Conservation (phyloP, 768 basidiomycete genomes). For the Suillus discolor region DNA sequence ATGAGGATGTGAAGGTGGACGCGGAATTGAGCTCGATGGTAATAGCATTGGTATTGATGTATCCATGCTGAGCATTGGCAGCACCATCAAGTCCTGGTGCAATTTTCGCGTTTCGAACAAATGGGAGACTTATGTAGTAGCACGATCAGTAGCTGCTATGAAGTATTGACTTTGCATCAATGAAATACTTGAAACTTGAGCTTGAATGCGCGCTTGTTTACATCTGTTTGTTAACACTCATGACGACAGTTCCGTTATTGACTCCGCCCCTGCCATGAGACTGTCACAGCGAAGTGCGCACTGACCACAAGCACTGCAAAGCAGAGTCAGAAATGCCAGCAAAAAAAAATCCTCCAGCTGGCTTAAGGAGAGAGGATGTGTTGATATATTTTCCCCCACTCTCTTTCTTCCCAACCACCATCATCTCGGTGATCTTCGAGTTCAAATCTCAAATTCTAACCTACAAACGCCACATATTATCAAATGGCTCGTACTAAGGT, state of each 20-base stretch:
- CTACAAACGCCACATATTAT: conserved; percentile 10
- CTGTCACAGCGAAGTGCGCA: conserved; percentile 10
- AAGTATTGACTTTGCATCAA: neutral
- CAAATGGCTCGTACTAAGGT: conserved; percentile 75
- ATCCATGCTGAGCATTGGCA: conserved; percentile 17
- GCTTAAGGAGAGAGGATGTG: conserved; percentile 19
- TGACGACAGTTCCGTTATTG: conserved; percentile 18
- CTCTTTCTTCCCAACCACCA: conserved; percentile 23
- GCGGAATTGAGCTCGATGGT: conserved; percentile 44
- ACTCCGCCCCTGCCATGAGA: neutral
- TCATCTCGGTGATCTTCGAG: conserved; percentile 16
- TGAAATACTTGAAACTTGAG: neutral
- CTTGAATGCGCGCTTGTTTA: conserved; percentile 14
- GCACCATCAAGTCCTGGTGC: neutral
- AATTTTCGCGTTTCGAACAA: neutral
- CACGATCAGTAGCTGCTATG: neutral
- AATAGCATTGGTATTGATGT: conserved; percentile 54
- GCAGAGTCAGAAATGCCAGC: conserved; percentile 17
- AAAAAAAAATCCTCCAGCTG: conserved; percentile 8
- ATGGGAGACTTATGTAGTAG: neutral
- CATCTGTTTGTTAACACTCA: conserved; percentile 14
- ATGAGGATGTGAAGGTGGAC: conserved; percentile 39
- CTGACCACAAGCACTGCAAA: conserved; percentile 32
- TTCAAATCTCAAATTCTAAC: conserved; percentile 3
- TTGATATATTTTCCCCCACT: conserved; percentile 10